Conservation (phyloP, 2,329 filamentous ascomycete species). For the Thelonectria discophora region DNA sequence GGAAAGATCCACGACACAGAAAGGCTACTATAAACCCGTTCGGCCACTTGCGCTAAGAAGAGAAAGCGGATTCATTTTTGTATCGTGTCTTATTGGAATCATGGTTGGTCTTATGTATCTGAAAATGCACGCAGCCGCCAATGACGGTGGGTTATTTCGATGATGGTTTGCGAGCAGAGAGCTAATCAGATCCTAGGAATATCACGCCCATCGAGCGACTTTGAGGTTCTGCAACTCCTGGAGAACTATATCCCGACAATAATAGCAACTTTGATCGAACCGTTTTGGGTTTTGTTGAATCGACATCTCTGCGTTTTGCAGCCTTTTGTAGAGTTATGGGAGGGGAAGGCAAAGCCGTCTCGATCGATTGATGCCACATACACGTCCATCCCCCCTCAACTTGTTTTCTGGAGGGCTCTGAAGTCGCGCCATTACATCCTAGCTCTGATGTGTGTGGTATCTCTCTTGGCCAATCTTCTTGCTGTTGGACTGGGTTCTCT, state of each 20-base stretch:
- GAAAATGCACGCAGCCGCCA: slow-evolving; percentile 31
- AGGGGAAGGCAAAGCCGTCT: slow-evolving; percentile 46
- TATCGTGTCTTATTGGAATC: slow-evolving; percentile 19
- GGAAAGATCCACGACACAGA: not conserved
- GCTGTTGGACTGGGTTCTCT: slow-evolving; percentile 61
- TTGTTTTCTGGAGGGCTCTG: slow-evolving; percentile 57
- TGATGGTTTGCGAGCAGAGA: not conserved
- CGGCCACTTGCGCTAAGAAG: slow-evolving; percentile 34
- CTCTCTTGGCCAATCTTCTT: slow-evolving; percentile 61
- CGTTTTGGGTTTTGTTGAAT: slow-evolving; percentile 64
- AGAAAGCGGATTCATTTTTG: slow-evolving; percentile 30
- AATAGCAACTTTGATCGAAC: slow-evolving; percentile 65
- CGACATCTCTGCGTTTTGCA: slow-evolving; percentile 62
- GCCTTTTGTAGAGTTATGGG: slow-evolving; percentile 60
- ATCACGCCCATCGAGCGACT: slow-evolving; percentile 41
- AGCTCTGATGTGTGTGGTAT: slow-evolving; percentile 55
- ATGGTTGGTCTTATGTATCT: slow-evolving; percentile 35
- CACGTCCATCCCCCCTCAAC: slow-evolving; percentile 63
- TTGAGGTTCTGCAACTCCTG: slow-evolving; percentile 49
- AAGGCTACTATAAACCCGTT: slow-evolving; percentile 39
- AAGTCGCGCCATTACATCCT: slow-evolving; percentile 57
- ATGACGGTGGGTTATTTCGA: slow-evolving; percentile 31
- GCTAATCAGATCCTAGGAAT: slow-evolving; percentile 40
- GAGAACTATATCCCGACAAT: slow-evolving; percentile 63
- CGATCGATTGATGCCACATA: slow-evolving; percentile 57